Percentiles rank a stretch among this genome's conserved stretches.
These are phyloP conservation scores for Apiospora phragmitis DNA, from an alignment of 2,329 filamentous ascomycete genomes.

Conservation along the genomic window DNA sequence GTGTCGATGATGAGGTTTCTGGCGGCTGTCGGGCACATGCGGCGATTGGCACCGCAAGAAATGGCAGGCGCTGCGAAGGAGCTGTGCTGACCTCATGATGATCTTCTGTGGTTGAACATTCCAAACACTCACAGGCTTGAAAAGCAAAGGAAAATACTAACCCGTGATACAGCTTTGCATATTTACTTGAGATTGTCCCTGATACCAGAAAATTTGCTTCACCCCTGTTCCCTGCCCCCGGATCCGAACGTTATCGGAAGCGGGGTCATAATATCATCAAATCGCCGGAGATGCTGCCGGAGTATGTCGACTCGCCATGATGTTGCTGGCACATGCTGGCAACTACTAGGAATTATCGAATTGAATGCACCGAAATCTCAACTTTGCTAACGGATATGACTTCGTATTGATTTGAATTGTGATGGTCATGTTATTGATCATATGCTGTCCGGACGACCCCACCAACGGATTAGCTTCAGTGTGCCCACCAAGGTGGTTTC, in stretches of 20 bases:
- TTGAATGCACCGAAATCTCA: background rate
- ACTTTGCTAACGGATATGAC: background rate
- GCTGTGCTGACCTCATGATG: background rate
- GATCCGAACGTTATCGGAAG: background rate
- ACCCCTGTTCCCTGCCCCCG: background rate
- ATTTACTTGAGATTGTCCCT: background rate
- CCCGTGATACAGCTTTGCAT: background rate
- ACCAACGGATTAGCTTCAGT: background rate
- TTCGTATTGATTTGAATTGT: background rate
- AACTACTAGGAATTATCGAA: background rate
- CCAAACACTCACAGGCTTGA: background rate
- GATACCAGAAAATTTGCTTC: background rate
- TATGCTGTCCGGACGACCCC: background rate
- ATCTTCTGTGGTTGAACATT: background rate
- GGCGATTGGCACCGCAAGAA: background rate
- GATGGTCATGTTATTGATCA: background rate
- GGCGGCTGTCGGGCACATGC: background rate
- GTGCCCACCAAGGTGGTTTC: background rate
- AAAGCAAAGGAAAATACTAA: background rate
- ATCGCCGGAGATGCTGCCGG: background rate
- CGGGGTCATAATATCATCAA: background rate
- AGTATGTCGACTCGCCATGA: background rate
- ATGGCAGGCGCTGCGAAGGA: background rate
- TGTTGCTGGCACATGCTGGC: background rate
- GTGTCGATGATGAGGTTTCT: conserved; percentile 48